Base-by-base conservation (phyloP, 345 rosid species). In the Jatropha curcas region DNA sequence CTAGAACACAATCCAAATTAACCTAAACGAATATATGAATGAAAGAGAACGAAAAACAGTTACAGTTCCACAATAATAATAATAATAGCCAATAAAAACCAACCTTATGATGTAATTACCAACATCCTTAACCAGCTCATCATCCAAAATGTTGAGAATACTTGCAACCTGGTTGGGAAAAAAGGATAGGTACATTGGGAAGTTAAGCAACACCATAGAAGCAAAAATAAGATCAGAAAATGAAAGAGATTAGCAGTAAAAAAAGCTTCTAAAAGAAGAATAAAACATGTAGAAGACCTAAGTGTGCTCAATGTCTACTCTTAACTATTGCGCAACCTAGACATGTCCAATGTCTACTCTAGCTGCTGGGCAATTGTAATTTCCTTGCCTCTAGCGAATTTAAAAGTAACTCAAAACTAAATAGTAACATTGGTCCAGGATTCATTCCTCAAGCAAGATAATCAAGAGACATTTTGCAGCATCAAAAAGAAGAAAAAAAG, bases 71-170 rank as follows among this genome's bases (percentile, higher is more conserved):
- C 28, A 58, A 17, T 45, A 69, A 70, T 39, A 20, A 56, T 14
- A 33, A 56, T 14, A 33, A 22, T 25, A 9, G 55, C 41, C 30
- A 53, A 51, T 12, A 3, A 8, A 79, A 65, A 80, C 80, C 56
- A 52, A 95, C 99, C 99, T 95, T 83, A 89, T 61, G 70, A 95
- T 91, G 86, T 86, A 95, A 84, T 92, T 80, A 81, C 97, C 99
- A 73, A 95, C 85, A 80, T 82, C 83, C 60, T 66, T 78, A 67
- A 83, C 79, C 77, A 95, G 88, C 68, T 88, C 93, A 70, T 88
- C 88, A 82, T 92, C 92, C 87, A 92, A 71, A 82, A 90, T 88
- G 80, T 89, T 88, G 69, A 95, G 84, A 35, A 85, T 79, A 76
- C 96, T 88, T n/a, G 99, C 99, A 76, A 90, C 88, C 98, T 92